phyloP scores from a whole-genome alignment of 805 yeast genomes.

The Wickerhamiella brachini region DNA sequence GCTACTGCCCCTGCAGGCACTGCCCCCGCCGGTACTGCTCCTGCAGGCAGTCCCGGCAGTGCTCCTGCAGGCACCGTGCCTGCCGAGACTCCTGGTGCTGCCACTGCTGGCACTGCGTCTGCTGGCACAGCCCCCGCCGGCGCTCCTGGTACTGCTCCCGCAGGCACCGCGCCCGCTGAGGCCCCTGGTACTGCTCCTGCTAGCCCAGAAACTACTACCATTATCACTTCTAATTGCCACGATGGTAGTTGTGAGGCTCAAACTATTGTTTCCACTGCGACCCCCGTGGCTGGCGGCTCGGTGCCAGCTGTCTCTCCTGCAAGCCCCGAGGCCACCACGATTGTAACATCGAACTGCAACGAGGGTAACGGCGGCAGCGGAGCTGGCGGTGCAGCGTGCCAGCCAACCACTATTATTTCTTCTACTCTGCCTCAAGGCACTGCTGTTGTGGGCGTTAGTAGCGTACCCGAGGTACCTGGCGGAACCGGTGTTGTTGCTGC shows the following conservation, averaged over 20 bases:
- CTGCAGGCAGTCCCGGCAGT: too few species aligned
- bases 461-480: not conserved
- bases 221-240: not conserved
- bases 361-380: not conserved
- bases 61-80: too few species aligned
- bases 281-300: not conserved
- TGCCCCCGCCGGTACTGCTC: too few species aligned
- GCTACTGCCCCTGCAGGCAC: too few species aligned
- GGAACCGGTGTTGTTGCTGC: not conserved
- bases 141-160: too few species aligned
- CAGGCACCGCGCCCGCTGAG: too few species aligned
- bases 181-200: too few species aligned
- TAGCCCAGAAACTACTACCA: not conserved
- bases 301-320: not conserved
- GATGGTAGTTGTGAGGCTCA: not conserved
- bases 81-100: too few species aligned
- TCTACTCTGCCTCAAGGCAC: not conserved
- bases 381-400: not conserved
- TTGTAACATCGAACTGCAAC: not conserved
- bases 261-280: not conserved
- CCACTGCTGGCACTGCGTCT: too few species aligned
- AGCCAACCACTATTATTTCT: not conserved
- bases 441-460: not conserved
- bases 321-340: not conserved
- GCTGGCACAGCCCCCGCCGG: too few species aligned